Base-by-base conservation (phyloP, 2,329 filamentous ascomycete genomes). In the Colletotrichum gigasporum region DNA sequence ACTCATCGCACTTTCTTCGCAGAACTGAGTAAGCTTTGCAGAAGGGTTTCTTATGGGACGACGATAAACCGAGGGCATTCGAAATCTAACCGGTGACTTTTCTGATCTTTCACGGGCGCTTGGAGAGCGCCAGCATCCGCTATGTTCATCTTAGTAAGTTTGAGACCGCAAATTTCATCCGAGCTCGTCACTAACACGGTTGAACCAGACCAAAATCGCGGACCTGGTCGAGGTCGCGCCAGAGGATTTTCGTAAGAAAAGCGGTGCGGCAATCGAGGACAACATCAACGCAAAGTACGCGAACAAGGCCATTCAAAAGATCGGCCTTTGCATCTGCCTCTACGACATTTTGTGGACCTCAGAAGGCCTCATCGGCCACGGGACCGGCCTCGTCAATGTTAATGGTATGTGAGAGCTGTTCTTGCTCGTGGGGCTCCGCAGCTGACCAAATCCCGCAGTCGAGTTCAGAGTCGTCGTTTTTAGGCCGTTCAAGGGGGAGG, bases 231-330 rank as follows among this genome's bases (percentile, higher is more conserved):
- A 97, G 79, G 96, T 99, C 79, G 86, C 88, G 30, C 96, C 96
- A 2, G 87, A 93, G 72, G 92, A 97, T 75, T 97, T 98, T 74
- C 86, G 89, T 66, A 96, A 96, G 78, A 85, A 88, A 65, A 96
- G 92, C 73, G 86, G 88, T 30, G 87, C 94, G 67, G 93, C 94
- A 1, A 93, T 99, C 68, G 94, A 97, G 79, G 94, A 99, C 80
- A 96, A 96, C 72, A 96, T 99, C 80, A 98, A 99, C 76, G 86
- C 90, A 68, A 99, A 99, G 80, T 99, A 97, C 78, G 90, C 95
- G 64, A 97, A 99, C 80, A 96, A 95, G 79, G 91, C 94, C 20
- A 93, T 99, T 66, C 95, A 97, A 75, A 96, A 96, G 74, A 90
- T 98, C 63, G 96, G 96, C 10, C 89, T 99, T 4, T 97, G 94